These are phyloP conservation scores for Triangularia setosa DNA, from an alignment of 2,329 filamentous ascomycete species.

Conservation along the genomic window DNA sequence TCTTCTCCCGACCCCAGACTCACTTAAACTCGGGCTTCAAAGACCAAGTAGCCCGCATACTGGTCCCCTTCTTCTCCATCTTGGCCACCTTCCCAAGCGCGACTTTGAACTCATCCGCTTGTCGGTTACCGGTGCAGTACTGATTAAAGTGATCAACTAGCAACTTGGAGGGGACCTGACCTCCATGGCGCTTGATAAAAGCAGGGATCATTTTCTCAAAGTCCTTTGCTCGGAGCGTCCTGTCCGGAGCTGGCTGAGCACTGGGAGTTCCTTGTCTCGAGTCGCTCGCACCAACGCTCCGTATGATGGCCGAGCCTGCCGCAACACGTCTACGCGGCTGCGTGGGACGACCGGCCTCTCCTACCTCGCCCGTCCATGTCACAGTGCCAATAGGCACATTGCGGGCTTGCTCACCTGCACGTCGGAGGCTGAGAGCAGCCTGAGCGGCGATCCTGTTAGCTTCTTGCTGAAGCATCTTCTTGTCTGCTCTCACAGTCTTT, in stretches of 20 bases:
- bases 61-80: conserved; percentile 56
- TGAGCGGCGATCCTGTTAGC: conserved; percentile 74
- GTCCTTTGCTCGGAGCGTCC: conserved; percentile 51
- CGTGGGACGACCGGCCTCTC: conserved; percentile 67
- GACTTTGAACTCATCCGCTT: conserved; percentile 75
- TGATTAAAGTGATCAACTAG: conserved; percentile 86
- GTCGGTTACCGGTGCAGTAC: conserved; percentile 64
- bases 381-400: conserved; percentile 76
- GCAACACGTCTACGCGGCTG: conserved; percentile 45
- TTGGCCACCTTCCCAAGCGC: conserved; percentile 74
- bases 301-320: conserved; percentile 51
- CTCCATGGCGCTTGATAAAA: conserved; percentile 75
- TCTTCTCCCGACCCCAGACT: conserved; percentile 1
- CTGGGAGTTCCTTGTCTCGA: neutral
- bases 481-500: conserved; percentile 67
- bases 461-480: conserved; percentile 73
- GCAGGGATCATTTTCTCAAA: conserved; percentile 70
- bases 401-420: conserved; percentile 68
- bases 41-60: conserved; percentile 52
- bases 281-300: conserved; percentile 47
- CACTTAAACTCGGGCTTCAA: conserved; percentile 37
- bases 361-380: conserved; percentile 88
- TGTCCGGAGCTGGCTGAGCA: conserved; percentile 10
- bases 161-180: conserved; percentile 76
- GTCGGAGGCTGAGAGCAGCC: conserved; percentile 71